Conservation (phyloP, 2,329 filamentous ascomycete genomes). For the Hortaea sp. region DNA sequence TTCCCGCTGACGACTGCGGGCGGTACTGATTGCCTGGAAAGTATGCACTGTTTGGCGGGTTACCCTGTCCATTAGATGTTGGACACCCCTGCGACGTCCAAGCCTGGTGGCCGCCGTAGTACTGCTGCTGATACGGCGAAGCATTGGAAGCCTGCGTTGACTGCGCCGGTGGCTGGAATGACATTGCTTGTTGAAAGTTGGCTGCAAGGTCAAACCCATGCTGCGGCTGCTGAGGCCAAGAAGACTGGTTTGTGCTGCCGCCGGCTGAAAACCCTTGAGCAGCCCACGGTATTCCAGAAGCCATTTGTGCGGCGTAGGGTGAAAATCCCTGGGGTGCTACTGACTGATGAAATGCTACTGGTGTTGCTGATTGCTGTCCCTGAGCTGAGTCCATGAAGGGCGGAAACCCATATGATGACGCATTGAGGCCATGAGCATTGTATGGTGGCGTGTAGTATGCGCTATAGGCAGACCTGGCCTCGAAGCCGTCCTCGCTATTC, state of each 20-base stretch:
- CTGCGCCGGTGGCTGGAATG: constrained; percentile 28
- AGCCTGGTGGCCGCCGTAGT: constrained; percentile 14
- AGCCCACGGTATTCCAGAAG: constrained; percentile 3
- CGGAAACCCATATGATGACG: not conserved
- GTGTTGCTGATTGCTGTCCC: constrained; percentile 1
- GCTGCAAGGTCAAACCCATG: constrained; percentile 34
- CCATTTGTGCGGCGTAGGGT: not conserved
- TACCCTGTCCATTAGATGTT: not conserved
- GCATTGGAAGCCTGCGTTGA: constrained; percentile 14
- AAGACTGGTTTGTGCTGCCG: not conserved
- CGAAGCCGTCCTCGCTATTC: constrained; percentile 54
- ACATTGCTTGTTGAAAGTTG: constrained; percentile 38
- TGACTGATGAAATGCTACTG: not conserved
- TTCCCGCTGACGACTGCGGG: not conserved
- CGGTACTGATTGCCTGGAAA: not conserved
- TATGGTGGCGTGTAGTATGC: constrained; percentile 18
- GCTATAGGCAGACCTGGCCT: constrained; percentile 56
- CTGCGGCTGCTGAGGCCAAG: constrained; percentile 16
- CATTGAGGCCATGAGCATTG: not conserved
- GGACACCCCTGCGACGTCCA: constrained; percentile 25
- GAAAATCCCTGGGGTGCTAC: not conserved
- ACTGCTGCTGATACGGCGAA: constrained; percentile 12
- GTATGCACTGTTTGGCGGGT: not conserved
- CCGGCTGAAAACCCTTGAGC: not conserved
- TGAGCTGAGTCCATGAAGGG: not conserved